These are phyloP conservation scores for Dujonia santamariae DNA, from an alignment of 1,139 yeast genomes.

Conservation along the genomic window DNA sequence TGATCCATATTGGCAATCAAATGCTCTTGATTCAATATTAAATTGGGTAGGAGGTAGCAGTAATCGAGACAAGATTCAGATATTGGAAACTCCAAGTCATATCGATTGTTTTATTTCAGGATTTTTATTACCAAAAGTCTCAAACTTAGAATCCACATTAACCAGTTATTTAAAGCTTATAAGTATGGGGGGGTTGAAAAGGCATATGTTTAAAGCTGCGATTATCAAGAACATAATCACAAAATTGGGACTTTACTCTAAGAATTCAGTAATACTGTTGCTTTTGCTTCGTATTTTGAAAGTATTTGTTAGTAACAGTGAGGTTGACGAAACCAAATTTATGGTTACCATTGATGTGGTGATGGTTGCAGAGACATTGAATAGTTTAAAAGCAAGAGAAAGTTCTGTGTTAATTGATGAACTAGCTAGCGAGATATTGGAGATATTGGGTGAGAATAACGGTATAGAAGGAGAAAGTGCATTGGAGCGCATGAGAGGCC, in stretches of 20 bases:
- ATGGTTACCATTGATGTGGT: too few species aligned
- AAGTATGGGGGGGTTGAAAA: slow-evolving; percentile 11
- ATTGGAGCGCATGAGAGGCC: too few species aligned
- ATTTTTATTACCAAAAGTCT: slow-evolving; percentile 35
- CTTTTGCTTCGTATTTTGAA: slow-evolving; percentile 32
- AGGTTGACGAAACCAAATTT: not conserved
- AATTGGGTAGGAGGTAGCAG: slow-evolving; percentile 41
- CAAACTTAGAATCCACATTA: slow-evolving; percentile 40
- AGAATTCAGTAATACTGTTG: slow-evolving; percentile 38
- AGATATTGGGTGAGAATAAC: too few species aligned
- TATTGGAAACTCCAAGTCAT: slow-evolving; percentile 26
- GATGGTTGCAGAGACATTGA: slow-evolving; percentile 12
- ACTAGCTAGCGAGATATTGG: slow-evolving; percentile 29
- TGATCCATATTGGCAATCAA: slow-evolving; percentile 71
- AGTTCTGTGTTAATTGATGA: slow-evolving; percentile 38
- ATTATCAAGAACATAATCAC: slow-evolving; percentile 26
- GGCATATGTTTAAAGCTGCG: slow-evolving; percentile 18
- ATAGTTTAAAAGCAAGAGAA: slow-evolving; percentile 19
- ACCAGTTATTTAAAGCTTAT: slow-evolving; percentile 39
- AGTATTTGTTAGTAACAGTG: slow-evolving; percentile 13
- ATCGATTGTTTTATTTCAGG: slow-evolving; percentile 35
- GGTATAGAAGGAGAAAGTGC: too few species aligned
- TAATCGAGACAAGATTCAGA: slow-evolving; percentile 20
- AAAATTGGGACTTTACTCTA: slow-evolving; percentile 25
- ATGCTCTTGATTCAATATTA: slow-evolving; percentile 58